Evolutionary conservation across 768 basidiomycete species (phyloP).

Genomic region (Clitopilus hobsonii): DNA sequence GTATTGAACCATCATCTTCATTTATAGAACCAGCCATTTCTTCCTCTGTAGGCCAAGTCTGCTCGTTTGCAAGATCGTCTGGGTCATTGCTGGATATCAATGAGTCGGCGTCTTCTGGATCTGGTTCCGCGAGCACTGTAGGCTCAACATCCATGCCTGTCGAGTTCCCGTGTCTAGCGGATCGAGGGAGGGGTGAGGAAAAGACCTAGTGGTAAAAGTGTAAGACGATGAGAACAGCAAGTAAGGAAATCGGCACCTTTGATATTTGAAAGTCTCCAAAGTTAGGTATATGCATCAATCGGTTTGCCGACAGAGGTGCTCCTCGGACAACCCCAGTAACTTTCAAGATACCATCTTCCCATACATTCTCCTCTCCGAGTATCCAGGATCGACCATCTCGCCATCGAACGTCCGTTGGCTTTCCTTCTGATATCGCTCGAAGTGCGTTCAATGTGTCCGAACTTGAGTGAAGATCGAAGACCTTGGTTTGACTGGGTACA

Average conservation of each 20-base stretch:
- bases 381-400: constrained; percentile 77
- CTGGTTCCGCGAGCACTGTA: constrained; percentile 58
- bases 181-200: constrained; percentile 50
- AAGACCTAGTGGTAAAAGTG: constrained; percentile 48
- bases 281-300: constrained; percentile 84
- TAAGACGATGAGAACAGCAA: neutral
- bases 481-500: constrained; percentile 71
- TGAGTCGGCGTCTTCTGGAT: constrained; percentile 69
- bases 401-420: constrained; percentile 77
- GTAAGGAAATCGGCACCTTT: constrained; percentile 46
- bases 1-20: constrained; percentile 33
- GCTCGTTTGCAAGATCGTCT: constrained; percentile 89
- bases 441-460: constrained; percentile 71
- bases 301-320: constrained; percentile 66
- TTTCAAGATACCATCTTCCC: constrained; percentile 56
- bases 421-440: constrained; percentile 80
- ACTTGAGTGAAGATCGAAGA: constrained; percentile 65
- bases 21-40: constrained; percentile 61
- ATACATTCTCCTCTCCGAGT: constrained; percentile 59
- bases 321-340: constrained; percentile 90
- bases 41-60: constrained; percentile 98
- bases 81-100: constrained; percentile 83
- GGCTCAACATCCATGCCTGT: constrained; percentile 68
- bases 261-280: constrained; percentile 85
- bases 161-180: constrained; percentile 25